These are phyloP conservation scores for Strobilomyces echinocephalus DNA, from an alignment of 768 basidiomycete species.

Conservation along the genomic window DNA sequence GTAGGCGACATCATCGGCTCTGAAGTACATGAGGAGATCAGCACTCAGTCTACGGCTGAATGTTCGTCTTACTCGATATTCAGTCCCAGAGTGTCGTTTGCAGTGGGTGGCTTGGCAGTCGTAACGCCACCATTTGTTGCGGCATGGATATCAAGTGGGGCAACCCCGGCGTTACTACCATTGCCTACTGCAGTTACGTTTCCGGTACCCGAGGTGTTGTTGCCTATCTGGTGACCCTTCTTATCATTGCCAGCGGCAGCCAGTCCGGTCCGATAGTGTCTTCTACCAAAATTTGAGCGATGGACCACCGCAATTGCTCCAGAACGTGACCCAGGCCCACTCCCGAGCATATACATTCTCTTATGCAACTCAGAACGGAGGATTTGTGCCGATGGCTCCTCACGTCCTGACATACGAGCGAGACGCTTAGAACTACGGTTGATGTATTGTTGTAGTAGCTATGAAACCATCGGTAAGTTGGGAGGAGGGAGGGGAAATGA, in stretches of 20 bases:
- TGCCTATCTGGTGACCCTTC: neutral
- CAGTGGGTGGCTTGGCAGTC: constrained; percentile 36
- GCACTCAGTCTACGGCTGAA: neutral
- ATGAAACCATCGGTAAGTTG: neutral
- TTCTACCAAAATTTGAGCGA: constrained; percentile 8
- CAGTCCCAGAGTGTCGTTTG: constrained; percentile 56
- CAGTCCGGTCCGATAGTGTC: constrained; percentile 6
- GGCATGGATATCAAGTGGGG: constrained; percentile 35
- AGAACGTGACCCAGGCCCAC: constrained; percentile 16
- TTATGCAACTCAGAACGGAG: constrained; percentile 43
- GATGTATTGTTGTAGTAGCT: constrained; percentile 68
- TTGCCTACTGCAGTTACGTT: constrained; percentile 10
- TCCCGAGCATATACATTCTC: constrained; percentile 37
- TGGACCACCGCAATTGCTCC: neutral
- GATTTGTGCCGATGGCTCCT: constrained; percentile 43
- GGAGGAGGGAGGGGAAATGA: neutral
- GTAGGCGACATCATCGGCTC: constrained; percentile 53
- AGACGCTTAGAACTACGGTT: constrained; percentile 62
- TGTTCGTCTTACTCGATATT: constrained; percentile 55
- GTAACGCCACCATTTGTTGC: constrained; percentile 38
- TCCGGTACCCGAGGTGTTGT: constrained; percentile 5
- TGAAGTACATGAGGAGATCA: constrained; percentile 15
- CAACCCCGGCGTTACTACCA: constrained; percentile 30
- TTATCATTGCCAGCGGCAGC: constrained; percentile 8
- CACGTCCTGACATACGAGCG: constrained; percentile 63